These are phyloP conservation scores for Fusarium praegraminearum DNA, from an alignment of 2,329 filamentous ascomycete species.

Conservation along the genomic window DNA sequence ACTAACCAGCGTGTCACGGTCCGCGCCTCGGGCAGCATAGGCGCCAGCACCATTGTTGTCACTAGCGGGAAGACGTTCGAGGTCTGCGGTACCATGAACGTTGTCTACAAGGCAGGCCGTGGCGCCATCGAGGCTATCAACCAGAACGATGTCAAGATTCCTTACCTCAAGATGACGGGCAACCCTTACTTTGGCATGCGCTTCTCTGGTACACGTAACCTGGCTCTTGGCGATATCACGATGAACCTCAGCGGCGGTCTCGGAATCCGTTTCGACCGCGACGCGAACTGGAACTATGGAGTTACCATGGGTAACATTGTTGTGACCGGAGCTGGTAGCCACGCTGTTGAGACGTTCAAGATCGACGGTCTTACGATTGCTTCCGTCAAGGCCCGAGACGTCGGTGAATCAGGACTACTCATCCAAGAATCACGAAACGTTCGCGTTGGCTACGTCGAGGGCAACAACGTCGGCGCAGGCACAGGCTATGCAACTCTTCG, in stretches of 20 bases:
- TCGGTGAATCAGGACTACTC: slow-evolving; percentile 68
- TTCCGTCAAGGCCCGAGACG: slow-evolving; percentile 64
- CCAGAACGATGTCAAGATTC: slow-evolving; percentile 63
- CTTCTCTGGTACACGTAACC: slow-evolving; percentile 63
- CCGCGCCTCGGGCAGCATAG: slow-evolving; percentile 67
- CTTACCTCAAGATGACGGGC: slow-evolving; percentile 68
- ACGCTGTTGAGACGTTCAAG: slow-evolving; percentile 71
- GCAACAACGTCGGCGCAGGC: slow-evolving; percentile 64
- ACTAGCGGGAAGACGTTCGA: slow-evolving; percentile 67
- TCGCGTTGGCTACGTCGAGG: slow-evolving; percentile 65
- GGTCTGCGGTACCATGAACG: slow-evolving; percentile 68
- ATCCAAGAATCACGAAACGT: slow-evolving; percentile 66
- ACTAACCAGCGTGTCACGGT: slow-evolving; percentile 66
- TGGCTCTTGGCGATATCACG: slow-evolving; percentile 64
- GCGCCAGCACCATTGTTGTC: slow-evolving; percentile 64
- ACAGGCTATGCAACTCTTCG: slow-evolving; percentile 68
- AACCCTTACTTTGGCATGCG: slow-evolving; percentile 68
- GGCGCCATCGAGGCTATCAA: slow-evolving; percentile 67
- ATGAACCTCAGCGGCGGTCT: slow-evolving; percentile 67
- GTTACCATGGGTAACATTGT: slow-evolving; percentile 65
- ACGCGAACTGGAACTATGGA: slow-evolving; percentile 63
- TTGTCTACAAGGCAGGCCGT: slow-evolving; percentile 55
- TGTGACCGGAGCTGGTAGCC: slow-evolving; percentile 65
- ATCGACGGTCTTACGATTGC: slow-evolving; percentile 66
- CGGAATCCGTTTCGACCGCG: slow-evolving; percentile 69